Percentiles rank a stretch among this genome's conserved stretches.
Evolutionary conservation across 1,284 basidiomycete species (phyloP).

Genomic region (Mycosarcoma maydis): DNA sequence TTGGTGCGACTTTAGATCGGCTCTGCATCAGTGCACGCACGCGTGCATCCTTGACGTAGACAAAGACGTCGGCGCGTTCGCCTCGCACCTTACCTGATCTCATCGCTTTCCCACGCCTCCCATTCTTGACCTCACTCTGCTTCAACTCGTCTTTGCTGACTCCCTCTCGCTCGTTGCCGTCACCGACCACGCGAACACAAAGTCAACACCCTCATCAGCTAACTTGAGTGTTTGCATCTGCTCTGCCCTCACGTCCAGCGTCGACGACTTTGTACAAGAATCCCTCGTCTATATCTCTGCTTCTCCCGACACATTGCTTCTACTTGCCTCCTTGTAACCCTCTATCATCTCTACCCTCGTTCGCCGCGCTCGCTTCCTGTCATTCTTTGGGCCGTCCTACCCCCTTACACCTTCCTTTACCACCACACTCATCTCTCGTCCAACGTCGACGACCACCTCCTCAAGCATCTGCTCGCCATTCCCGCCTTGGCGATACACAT

Average conservation of each 20-base stretch:
- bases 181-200: conserved; percentile 2
- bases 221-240: background rate
- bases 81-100: background rate
- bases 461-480: background rate
- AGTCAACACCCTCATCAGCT: conserved; percentile 19
- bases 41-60: background rate
- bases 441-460: background rate
- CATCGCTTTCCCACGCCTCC: conserved; percentile 1
- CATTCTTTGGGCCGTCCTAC: background rate
- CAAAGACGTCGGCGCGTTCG: conserved; percentile 1
- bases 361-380: conserved; percentile 3
- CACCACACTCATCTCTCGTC: conserved; percentile 12
- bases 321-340: conserved; percentile 2
- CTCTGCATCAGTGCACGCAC: background rate
- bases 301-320: background rate
- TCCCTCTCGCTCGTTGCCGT: conserved; percentile 1
- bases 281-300: conserved; percentile 7
- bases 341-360: background rate
- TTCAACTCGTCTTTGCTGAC: background rate
- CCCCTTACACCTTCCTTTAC: conserved; percentile 20
- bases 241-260: background rate
- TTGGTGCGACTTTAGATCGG: background rate
- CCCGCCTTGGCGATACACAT: background rate
- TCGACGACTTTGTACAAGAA: conserved; percentile 26
- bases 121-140: background rate